phyloP scores from a whole-genome alignment of 306 rosid genomes.

The Oemleria cerasiformis region DNA sequence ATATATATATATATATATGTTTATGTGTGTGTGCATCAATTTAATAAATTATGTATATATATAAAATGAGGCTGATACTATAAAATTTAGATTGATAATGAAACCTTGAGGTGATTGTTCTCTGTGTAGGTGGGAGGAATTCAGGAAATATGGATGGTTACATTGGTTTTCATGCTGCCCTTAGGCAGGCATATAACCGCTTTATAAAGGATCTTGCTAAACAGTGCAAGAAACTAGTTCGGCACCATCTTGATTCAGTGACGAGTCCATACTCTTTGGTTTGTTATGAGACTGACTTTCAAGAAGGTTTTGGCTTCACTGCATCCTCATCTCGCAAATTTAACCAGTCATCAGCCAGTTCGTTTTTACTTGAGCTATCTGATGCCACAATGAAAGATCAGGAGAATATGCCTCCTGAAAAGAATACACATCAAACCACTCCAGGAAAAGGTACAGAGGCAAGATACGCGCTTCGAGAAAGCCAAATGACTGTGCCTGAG shows the following conservation, averaged over 20 bases:
- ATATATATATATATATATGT: too few species aligned
- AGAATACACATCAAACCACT: slow-evolving; percentile 55
- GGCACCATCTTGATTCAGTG: slow-evolving; percentile 91
- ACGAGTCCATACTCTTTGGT: slow-evolving; percentile 95
- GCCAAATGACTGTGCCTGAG: slow-evolving; percentile 86
- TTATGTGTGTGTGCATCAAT: too few species aligned
- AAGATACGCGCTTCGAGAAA: slow-evolving; percentile 60
- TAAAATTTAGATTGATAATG: neutral
- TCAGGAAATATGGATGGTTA: slow-evolving; percentile 78
- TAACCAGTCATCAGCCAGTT: slow-evolving; percentile 50
- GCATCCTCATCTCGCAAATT: slow-evolving; percentile 45
- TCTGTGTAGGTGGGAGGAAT: slow-evolving; percentile 62
- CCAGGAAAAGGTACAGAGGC: slow-evolving; percentile 69
- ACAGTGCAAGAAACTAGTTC: slow-evolving; percentile 82
- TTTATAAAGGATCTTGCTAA: slow-evolving; percentile 74
- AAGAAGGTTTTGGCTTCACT: slow-evolving; percentile 41
- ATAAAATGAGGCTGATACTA: too few species aligned
- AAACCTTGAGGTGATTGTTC: slow-evolving; percentile 28
- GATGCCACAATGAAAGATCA: slow-evolving; percentile 59
- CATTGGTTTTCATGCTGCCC: slow-evolving; percentile 91
- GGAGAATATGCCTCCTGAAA: slow-evolving; percentile 88
- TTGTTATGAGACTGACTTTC: slow-evolving; percentile 66
- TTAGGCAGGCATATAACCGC: slow-evolving; percentile 69
- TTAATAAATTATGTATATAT: too few species aligned
- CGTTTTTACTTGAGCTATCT: slow-evolving; percentile 62